Conservation (phyloP, 2,329 filamentous ascomycete genomes). For the Ploettnerulaceae sp. region DNA sequence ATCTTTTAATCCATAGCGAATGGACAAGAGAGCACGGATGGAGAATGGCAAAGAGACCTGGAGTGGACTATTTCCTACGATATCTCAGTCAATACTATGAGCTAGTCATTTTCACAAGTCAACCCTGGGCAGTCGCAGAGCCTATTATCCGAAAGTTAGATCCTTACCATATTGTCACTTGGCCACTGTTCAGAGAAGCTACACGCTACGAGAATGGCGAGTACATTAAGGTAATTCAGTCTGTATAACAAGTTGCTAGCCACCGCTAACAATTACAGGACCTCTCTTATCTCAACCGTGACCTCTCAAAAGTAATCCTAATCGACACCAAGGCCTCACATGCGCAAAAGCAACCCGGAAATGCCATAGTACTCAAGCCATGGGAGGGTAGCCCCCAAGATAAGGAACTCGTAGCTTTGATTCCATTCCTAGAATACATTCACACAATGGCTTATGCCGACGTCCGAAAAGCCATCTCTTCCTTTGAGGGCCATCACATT, state of each 20-base stretch:
- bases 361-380: slow-evolving; percentile 84
- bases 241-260: not conserved
- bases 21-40: slow-evolving; percentile 94
- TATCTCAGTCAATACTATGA: slow-evolving; percentile 99
- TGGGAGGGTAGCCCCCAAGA: slow-evolving; percentile 84
- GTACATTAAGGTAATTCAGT: slow-evolving; percentile 75
- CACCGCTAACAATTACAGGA: slow-evolving; percentile 53
- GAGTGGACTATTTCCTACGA: slow-evolving; percentile 93
- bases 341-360: slow-evolving; percentile 88
- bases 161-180: slow-evolving; percentile 90
- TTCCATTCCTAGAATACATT: slow-evolving; percentile 96
- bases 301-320: slow-evolving; percentile 91
- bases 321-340: slow-evolving; percentile 82
- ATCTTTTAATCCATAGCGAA: slow-evolving; percentile 89
- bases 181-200: slow-evolving; percentile 93
- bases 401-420: slow-evolving; percentile 79
- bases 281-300: slow-evolving; percentile 94
- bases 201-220: slow-evolving; percentile 95
- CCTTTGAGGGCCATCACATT: slow-evolving; percentile 84
- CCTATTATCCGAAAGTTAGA: slow-evolving; percentile 90
- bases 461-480: slow-evolving; percentile 79
- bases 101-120: slow-evolving; percentile 88
- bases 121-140: slow-evolving; percentile 79
- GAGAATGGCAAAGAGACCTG: slow-evolving; percentile 90
- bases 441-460: slow-evolving; percentile 90